Conservation (phyloP, 2,329 filamentous ascomycete genomes). For the Ophiostoma fasciatum region DNA sequence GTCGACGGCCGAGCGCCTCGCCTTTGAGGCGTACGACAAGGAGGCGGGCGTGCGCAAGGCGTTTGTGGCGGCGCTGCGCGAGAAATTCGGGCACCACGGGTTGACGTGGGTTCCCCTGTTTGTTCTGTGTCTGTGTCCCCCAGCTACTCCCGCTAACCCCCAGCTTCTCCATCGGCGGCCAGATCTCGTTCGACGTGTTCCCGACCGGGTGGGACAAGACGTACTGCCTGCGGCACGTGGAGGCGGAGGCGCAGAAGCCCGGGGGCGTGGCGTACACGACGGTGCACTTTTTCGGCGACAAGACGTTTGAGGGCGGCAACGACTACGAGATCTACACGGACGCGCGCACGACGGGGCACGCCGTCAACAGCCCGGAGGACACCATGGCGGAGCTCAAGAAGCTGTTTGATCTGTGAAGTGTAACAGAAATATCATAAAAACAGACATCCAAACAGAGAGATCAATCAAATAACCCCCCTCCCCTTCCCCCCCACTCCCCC, state of each 20-base stretch:
- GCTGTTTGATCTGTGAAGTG: slow-evolving; percentile 46
- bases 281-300: slow-evolving; percentile 98
- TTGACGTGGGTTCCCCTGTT: slow-evolving; percentile 50
- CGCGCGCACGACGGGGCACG: slow-evolving; percentile 67
- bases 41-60: slow-evolving; percentile 59
- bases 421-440: not conserved
- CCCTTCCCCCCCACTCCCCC: not conserved
- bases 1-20: slow-evolving; percentile 60
- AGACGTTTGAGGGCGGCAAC: slow-evolving; percentile 80
- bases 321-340: slow-evolving; percentile 91
- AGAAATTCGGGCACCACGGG: slow-evolving; percentile 69
- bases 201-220: slow-evolving; percentile 97
- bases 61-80: slow-evolving; percentile 62
- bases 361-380: slow-evolving; percentile 68
- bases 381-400: slow-evolving; percentile 69
- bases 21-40: slow-evolving; percentile 71
- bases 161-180: slow-evolving; percentile 76
- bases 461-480: not conserved
- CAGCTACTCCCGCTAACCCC: not conserved
- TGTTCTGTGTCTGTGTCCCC: not conserved
- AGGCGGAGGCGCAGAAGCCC: slow-evolving; percentile 56
- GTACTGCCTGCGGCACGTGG: slow-evolving; percentile 81
- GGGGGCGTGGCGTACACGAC: slow-evolving; percentile 66
- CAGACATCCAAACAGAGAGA: not conserved
- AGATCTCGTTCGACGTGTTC: slow-evolving; percentile 98